These are phyloP conservation scores for Candida quercuum DNA, from an alignment of 805 yeast species.

Conservation along the genomic window DNA sequence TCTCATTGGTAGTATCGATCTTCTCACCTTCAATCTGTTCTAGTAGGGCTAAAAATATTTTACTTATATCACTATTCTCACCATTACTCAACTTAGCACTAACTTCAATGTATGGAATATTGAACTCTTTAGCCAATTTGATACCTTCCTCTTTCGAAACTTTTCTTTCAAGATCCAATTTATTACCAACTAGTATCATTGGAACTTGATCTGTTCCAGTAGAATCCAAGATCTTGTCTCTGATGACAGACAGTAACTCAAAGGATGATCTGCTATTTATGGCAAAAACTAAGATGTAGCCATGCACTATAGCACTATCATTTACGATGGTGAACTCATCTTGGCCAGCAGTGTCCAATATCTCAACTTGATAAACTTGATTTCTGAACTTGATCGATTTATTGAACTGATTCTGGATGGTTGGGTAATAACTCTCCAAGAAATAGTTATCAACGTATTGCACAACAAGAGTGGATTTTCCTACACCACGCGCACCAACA, in stretches of 20 bases:
- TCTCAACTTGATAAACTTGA: slow-evolving; percentile 75
- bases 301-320: slow-evolving; percentile 76
- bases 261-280: slow-evolving; percentile 75
- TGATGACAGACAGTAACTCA: slow-evolving; percentile 66
- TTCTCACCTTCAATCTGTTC: slow-evolving; percentile 59
- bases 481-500: slow-evolving; percentile 85
- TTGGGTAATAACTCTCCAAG: slow-evolving; percentile 85
- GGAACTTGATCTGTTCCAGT: slow-evolving; percentile 69
- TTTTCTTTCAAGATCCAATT: slow-evolving; percentile 64
- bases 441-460: slow-evolving; percentile 85
- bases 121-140: slow-evolving; percentile 57
- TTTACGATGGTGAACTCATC: slow-evolving; percentile 81
- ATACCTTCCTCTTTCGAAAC: slow-evolving; percentile 56
- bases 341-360: slow-evolving; percentile 90
- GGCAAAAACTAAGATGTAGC: slow-evolving; percentile 76
- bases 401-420: slow-evolving; percentile 80
- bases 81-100: slow-evolving; percentile 76
- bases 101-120: slow-evolving; percentile 75
- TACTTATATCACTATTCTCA: slow-evolving; percentile 63
- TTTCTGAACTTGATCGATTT: slow-evolving; percentile 64
- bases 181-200: slow-evolving; percentile 72
- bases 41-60: slow-evolving; percentile 56
- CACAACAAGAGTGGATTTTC: slow-evolving; percentile 79
- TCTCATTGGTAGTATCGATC: slow-evolving; percentile 46
- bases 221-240: slow-evolving; percentile 78